phyloP scores from a whole-genome alignment of 768 basidiomycete species.

The Kwoniella pini region DNA sequence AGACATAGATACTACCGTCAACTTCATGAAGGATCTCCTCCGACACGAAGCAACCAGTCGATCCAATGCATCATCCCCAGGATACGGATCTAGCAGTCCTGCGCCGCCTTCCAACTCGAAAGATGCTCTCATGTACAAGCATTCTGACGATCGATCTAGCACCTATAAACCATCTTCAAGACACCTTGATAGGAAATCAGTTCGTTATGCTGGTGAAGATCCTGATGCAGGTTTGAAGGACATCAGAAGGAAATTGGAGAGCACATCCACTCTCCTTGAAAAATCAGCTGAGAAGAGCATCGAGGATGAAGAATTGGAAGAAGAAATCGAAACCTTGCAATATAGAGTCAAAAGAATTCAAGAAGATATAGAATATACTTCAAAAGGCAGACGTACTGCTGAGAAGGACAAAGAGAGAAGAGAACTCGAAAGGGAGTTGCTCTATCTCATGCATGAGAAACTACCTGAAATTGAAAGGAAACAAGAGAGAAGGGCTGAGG shows the following conservation, averaged over 20 bases:
- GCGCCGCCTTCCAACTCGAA: slow-evolving; percentile 50
- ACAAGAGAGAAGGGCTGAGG: slow-evolving; percentile 74
- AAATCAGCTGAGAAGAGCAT: slow-evolving; percentile 67
- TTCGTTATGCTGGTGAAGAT: slow-evolving; percentile 71
- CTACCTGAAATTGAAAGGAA: slow-evolving; percentile 86
- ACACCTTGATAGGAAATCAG: slow-evolving; percentile 79
- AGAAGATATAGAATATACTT: slow-evolving; percentile 86
- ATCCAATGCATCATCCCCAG: slow-evolving; percentile 55
- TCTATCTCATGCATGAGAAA: slow-evolving; percentile 82
- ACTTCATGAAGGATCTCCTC: slow-evolving; percentile 82
- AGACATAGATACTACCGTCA: slow-evolving; percentile 84
- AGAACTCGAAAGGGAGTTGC: slow-evolving; percentile 80
- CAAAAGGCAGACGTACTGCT: slow-evolving; percentile 68
- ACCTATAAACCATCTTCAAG: slow-evolving; percentile 79
- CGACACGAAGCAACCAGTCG: slow-evolving; percentile 73
- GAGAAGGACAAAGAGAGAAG: slow-evolving; percentile 83
- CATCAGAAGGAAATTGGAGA: slow-evolving; percentile 78
- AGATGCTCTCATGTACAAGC: slow-evolving; percentile 91
- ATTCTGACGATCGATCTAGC: slow-evolving; percentile 65
- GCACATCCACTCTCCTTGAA: slow-evolving; percentile 78
- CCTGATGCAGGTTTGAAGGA: slow-evolving; percentile 71
- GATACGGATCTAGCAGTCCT: slow-evolving; percentile 27
- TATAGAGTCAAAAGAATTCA: slow-evolving; percentile 82
- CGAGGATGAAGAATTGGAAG: slow-evolving; percentile 88
- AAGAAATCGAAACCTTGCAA: slow-evolving; percentile 81